Conservation (phyloP, 352 stramenopile genomes). For the Albugo candida region DNA sequence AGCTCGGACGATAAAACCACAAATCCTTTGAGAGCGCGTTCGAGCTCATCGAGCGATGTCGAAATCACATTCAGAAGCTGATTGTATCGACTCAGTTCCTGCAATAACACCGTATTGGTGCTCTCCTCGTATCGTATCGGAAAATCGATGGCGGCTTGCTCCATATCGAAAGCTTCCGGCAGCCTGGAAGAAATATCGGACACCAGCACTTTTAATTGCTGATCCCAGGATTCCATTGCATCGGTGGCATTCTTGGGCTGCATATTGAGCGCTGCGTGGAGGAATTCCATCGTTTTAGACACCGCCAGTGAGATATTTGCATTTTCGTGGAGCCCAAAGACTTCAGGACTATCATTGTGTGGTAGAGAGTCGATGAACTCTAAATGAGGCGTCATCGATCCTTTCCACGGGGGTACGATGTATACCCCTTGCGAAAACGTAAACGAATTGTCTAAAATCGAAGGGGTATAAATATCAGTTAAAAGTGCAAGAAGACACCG, state of each 20-base stretch:
- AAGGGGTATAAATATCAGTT: conserved; percentile 63
- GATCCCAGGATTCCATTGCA: conserved; percentile 77
- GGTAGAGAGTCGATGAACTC: conserved; percentile 69
- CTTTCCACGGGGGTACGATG: conserved; percentile 27
- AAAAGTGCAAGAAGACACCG: conserved; percentile 71
- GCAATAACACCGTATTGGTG: conserved; percentile 81
- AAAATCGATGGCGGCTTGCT: conserved; percentile 74
- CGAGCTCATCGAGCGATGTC: conserved; percentile 68
- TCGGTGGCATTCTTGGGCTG: conserved; percentile 72
- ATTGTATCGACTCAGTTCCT: conserved; percentile 86
- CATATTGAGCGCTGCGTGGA: conserved; percentile 79
- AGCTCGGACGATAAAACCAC: conserved; percentile 86
- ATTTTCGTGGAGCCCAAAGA: conserved; percentile 76
- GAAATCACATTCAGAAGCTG: conserved; percentile 58
- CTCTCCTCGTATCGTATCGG: conserved; percentile 66
- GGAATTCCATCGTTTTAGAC: conserved; percentile 59
- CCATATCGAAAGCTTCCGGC: conserved; percentile 75
- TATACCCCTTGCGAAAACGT: conserved; percentile 70
- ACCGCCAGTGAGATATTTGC: conserved; percentile 81
- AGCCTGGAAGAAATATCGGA: conserved; percentile 69
- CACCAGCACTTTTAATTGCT: conserved; percentile 68
- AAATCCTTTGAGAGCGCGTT: conserved; percentile 82
- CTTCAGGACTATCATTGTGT: conserved; percentile 70
- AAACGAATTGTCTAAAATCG: conserved; percentile 60
- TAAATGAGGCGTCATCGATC: conserved; percentile 29